These are phyloP conservation scores for Suillus variegatus DNA, from an alignment of 768 basidiomycete species.

Conservation along the genomic window DNA sequence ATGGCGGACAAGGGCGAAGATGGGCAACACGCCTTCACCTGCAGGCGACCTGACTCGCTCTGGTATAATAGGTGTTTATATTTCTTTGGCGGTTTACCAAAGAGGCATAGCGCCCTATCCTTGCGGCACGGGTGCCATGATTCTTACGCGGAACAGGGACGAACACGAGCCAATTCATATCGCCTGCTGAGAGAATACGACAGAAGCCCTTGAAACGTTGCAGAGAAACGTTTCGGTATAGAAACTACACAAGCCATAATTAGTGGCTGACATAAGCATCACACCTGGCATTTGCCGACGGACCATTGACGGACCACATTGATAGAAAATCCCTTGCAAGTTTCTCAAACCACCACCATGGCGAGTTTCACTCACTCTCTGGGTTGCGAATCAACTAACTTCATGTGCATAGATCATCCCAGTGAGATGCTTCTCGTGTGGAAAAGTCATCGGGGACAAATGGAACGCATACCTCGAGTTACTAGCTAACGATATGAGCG, in stretches of 20 bases:
- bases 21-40: slow-evolving; percentile 39
- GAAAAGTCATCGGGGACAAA: slow-evolving; percentile 96
- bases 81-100: slow-evolving; percentile 28
- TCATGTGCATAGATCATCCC: slow-evolving; percentile 76
- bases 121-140: slow-evolving; percentile 1
- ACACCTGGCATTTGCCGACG: slow-evolving; percentile 1
- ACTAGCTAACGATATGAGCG: slow-evolving; percentile 76
- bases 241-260: neutral
- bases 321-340: no score
- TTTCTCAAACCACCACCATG: slow-evolving; percentile 23
- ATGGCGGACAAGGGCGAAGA: slow-evolving; percentile 40
- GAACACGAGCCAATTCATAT: slow-evolving; percentile 5
- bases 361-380: slow-evolving; percentile 13
- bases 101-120: slow-evolving; percentile 13
- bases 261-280: slow-evolving; percentile 1
- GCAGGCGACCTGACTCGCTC: slow-evolving; percentile 34
- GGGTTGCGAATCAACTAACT: neutral
- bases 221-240: neutral
- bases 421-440: slow-evolving; percentile 94
- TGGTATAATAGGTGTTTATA: slow-evolving; percentile 28
- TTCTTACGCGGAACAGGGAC: slow-evolving; percentile 2
- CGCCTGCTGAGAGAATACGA: slow-evolving; percentile 3
- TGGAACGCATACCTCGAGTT: slow-evolving; percentile 89
- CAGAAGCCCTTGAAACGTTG: slow-evolving; percentile 5
- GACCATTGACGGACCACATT: no score